Evolutionary conservation across 768 basidiomycete species (phyloP), one percentile per base, ranked within the genome.

Genomic region (Xanthoconium stramineum): DNA sequence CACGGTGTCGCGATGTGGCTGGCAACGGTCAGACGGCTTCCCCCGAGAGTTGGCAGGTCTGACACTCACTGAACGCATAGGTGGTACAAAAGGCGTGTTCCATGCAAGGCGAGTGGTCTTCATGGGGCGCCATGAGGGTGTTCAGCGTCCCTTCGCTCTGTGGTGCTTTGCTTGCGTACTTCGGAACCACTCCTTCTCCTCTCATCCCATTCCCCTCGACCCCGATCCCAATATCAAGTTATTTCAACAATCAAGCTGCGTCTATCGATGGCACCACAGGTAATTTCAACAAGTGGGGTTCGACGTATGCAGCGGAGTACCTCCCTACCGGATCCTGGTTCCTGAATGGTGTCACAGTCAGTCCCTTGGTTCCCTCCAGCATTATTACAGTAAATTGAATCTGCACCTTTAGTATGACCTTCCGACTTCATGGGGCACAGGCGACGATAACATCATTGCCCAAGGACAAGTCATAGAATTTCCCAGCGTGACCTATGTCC

Each of bases 171-270:
- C 48, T 70, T 32, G 58, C 67, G 0, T 65, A 53, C 50, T 55
- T 70, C 43, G 54, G 57, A 17, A 47, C 55, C 7, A 24, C 47
- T 0, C 20, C 52, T 44, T 36, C 61, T 10, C 47, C 65, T 14
- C 57, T 71, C 49, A 14, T 55, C 7, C 39, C 61, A 3, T 78
- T 74, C 55, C 70, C 73, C 6, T 77, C 75, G 5, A 58, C 55
- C 3, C 38, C 65, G 7, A 38, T 80, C 15, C 60, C 71, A 7
- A 48, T 80, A 0, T 50, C 53, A 6, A 39, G 50, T 36, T 50
- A 77, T 17, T 68, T 78, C 55, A 56, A 80, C 11, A 80, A 80
- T 50, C 74, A 77, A 52, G 79, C 78, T 6, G 77, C 78, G 6
- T 76, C 78, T 2, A 20, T 69, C 0, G 57, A 76, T 46, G 74